A percentile compares a stretch with the other conserved stretches of the same genome.
Evolutionary conservation across 768 basidiomycete genomes (phyloP).

Genomic region (Mycena pura): DNA sequence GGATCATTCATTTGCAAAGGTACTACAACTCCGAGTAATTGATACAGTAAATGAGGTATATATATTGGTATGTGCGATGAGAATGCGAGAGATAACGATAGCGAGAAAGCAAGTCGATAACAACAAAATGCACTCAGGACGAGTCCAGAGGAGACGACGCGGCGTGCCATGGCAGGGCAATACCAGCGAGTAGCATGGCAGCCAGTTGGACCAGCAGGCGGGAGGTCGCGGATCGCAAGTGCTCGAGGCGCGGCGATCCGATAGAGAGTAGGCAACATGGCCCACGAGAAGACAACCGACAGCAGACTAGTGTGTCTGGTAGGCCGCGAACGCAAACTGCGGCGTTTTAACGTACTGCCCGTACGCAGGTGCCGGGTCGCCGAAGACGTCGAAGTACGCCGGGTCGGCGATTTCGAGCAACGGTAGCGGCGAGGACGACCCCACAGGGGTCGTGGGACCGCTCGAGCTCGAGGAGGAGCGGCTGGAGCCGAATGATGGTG

Average conservation of each 20-base stretch:
- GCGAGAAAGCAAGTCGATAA: background rate
- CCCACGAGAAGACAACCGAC: too few relatives aligned
- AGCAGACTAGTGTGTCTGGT: too few relatives aligned
- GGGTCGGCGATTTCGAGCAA: slow-evolving; percentile 7
- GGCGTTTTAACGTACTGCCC: background rate
- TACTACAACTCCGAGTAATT: slow-evolving; percentile 10
- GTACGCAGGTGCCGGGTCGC: background rate
- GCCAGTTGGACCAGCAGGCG: too few relatives aligned
- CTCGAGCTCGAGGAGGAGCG: slow-evolving; percentile 21
- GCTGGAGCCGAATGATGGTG: slow-evolving; percentile 16
- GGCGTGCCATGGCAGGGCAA: slow-evolving; percentile 19
- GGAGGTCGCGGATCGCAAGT: background rate
- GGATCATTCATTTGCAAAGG: too few relatives aligned
- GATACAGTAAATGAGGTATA: slow-evolving; percentile 7
- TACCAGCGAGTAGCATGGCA: too few relatives aligned
- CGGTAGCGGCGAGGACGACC: slow-evolving; percentile 10
- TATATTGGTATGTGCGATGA: background rate
- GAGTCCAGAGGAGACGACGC: slow-evolving; percentile 10
- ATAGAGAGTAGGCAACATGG: too few relatives aligned
- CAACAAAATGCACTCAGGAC: slow-evolving; percentile 25
- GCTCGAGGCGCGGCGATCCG: slow-evolving; percentile 10
- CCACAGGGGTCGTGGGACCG: slow-evolving; percentile 20
- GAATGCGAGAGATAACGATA: slow-evolving; percentile 1
- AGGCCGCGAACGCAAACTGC: slow-evolving; percentile 12
- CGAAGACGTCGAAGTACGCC: background rate